These are phyloP conservation scores for Trametes polyzona DNA, from an alignment of 1,284 basidiomycete species.

Conservation along the genomic window DNA sequence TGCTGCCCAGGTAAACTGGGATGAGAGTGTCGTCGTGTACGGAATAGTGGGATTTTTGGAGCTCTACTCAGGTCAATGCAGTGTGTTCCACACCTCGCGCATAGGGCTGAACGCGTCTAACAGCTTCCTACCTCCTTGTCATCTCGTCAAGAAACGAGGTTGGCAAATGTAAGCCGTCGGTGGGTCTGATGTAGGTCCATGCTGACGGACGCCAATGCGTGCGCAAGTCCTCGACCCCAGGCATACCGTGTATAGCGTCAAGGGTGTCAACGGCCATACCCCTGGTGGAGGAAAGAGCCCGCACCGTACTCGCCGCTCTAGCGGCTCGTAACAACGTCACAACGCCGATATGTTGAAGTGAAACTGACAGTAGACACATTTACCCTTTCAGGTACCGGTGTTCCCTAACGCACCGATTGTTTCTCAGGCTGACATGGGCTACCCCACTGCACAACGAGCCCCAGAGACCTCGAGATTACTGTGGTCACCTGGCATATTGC, in stretches of 20 bases:
- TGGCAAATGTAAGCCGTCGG: conserved; percentile 58
- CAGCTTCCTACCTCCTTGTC: conserved; percentile 74
- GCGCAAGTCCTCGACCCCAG: conserved; percentile 68
- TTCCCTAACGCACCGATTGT: too few relatives aligned
- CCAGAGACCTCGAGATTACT: too few relatives aligned
- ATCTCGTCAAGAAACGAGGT: conserved; percentile 62
- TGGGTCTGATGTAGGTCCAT: too few relatives aligned
- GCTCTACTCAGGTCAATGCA: conserved; percentile 63
- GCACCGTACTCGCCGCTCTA: conserved; percentile 52
- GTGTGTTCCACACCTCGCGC: background rate
- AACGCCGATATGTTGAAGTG: too few relatives aligned
- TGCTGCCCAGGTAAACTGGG: conserved; percentile 50
- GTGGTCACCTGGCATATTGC: too few relatives aligned
- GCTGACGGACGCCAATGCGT: too few relatives aligned
- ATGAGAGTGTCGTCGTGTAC: conserved; percentile 60
- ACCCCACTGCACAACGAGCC: too few relatives aligned
- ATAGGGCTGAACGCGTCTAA: conserved; percentile 9
- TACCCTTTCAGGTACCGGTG: too few relatives aligned
- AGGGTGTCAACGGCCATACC: conserved; percentile 71
- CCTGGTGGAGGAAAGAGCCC: conserved; percentile 61
- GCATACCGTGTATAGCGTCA: conserved; percentile 66
- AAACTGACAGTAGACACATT: too few relatives aligned
- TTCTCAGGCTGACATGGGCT: too few relatives aligned
- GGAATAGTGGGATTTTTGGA: conserved; percentile 74
- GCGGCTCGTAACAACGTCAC: conserved; percentile 49